Evolutionary conservation across 2,329 filamentous ascomycete species (phyloP).

Genomic region (Phoma sp.): DNA sequence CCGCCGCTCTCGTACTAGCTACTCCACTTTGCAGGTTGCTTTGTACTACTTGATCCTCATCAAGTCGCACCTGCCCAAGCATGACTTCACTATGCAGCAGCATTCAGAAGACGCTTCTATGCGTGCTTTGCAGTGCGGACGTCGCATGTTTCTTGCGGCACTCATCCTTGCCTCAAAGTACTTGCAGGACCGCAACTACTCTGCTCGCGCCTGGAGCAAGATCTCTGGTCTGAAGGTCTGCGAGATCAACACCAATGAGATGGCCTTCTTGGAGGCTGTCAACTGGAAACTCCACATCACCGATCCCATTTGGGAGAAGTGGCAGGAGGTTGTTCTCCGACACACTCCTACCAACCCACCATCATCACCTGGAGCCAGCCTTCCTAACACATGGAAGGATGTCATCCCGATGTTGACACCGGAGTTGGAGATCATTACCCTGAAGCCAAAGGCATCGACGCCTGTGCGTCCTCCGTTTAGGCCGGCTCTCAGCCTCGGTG

Average conservation of each 20-base stretch:
- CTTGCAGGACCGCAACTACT: conserved; percentile 96
- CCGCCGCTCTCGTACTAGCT: conserved; percentile 91
- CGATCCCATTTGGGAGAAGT: conserved; percentile 85
- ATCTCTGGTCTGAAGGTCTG: conserved; percentile 92
- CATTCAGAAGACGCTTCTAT: conserved; percentile 69
- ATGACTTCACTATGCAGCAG: conserved; percentile 88
- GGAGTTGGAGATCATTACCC: conserved; percentile 59
- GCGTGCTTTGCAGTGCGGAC: conserved; percentile 89
- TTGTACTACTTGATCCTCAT: conserved; percentile 96
- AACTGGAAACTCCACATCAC: conserved; percentile 95
- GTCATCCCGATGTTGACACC: conserved; percentile 64
- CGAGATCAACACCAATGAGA: conserved; percentile 97
- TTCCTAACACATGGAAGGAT: conserved; percentile 52
- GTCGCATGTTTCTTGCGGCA: conserved; percentile 95
- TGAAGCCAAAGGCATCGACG: conserved; percentile 43
- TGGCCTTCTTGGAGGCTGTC: conserved; percentile 86
- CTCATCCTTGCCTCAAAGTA: conserved; percentile 98
- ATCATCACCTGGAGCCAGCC: conserved; percentile 45
- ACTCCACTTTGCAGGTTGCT: conserved; percentile 95
- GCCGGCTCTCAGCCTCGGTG: conserved; percentile 30
- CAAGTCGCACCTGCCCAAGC: conserved; percentile 82
- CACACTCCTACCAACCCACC: conserved; percentile 69
- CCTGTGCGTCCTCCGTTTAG: conserved; percentile 34
- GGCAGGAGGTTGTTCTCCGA: conserved; percentile 90
- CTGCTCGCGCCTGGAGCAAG: conserved; percentile 96